Conservation (phyloP, 1,139 yeast species). For the Saccharomyces pastorianus region DNA sequence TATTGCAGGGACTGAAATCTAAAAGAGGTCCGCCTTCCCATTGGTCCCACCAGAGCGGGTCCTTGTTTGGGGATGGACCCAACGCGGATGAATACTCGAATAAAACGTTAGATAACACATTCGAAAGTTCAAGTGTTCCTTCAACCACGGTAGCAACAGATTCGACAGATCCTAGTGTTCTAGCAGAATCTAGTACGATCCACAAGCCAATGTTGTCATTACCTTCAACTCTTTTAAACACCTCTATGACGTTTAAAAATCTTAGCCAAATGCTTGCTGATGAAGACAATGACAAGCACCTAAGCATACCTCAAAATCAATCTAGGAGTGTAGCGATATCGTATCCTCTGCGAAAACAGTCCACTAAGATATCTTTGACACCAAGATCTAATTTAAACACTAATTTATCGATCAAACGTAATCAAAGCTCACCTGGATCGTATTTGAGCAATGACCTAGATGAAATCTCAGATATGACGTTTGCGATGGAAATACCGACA, state of each 20-base stretch:
- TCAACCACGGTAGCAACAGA: neutral
- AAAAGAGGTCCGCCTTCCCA: neutral
- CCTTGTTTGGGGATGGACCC: neutral
- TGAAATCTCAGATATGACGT: conserved; percentile 23
- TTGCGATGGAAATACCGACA: conserved; percentile 25
- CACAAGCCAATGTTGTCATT: conserved; percentile 14
- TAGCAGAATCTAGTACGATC: conserved; percentile 29
- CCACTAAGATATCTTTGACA: conserved; percentile 12
- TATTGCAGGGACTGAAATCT: conserved; percentile 2
- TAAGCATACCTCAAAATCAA: neutral
- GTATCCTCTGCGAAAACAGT: conserved; percentile 12
- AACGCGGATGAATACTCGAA: neutral
- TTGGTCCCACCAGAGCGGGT: neutral
- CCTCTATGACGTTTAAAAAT: conserved; percentile 26
- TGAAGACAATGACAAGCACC: conserved; percentile 4
- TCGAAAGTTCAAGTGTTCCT: neutral
- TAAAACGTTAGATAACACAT: neutral
- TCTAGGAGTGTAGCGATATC: conserved; percentile 1
- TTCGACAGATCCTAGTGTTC: conserved; percentile 14
- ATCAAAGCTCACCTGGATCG: neutral
- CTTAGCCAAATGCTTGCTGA: conserved; percentile 17
- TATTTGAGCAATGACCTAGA: conserved; percentile 7
- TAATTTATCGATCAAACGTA: conserved; percentile 6
- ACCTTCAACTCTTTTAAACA: conserved; percentile 22
- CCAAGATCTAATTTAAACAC: conserved; percentile 10